These are phyloP conservation scores for Amaranthus cruentus DNA, from an alignment of 148 eudicot species.

Conservation along the genomic window DNA sequence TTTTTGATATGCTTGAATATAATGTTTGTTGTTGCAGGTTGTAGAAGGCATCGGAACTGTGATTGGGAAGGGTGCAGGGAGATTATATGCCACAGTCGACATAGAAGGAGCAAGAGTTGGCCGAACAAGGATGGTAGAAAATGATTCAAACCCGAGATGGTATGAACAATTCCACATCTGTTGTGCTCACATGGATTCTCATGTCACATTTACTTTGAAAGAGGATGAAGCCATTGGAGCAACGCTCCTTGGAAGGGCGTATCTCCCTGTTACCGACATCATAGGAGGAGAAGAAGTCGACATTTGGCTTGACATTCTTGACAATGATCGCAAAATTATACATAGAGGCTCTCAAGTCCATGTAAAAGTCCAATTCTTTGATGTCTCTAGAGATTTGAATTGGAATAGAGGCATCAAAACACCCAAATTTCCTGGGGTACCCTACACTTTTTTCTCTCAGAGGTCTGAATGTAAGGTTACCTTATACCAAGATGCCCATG, in stretches of 20 bases:
- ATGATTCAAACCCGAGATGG: slow-evolving; percentile 44
- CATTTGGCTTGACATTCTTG: slow-evolving; percentile 38
- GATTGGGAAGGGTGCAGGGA: slow-evolving; percentile 27
- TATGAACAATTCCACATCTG: slow-evolving; percentile 50
- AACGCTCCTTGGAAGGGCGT: slow-evolving; percentile 39
- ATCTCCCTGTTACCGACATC: slow-evolving; percentile 40
- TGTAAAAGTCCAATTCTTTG: slow-evolving; percentile 39
- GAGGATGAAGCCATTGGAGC: slow-evolving; percentile 43
- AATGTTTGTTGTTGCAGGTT: slow-evolving; percentile 18
- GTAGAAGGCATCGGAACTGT: slow-evolving; percentile 21
- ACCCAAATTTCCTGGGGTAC: slow-evolving; percentile 44
- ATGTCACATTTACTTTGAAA: slow-evolving; percentile 43
- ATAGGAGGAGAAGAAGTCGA: slow-evolving; percentile 34
- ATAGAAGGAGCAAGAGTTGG: slow-evolving; percentile 45
- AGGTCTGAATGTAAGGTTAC: slow-evolving; percentile 42
- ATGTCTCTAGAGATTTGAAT: slow-evolving; percentile 32
- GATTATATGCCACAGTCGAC: slow-evolving; percentile 43
- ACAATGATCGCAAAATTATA: slow-evolving; percentile 30
- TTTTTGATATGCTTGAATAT: background rate
- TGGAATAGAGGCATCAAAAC: slow-evolving; percentile 46
- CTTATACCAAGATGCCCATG: slow-evolving; percentile 46
- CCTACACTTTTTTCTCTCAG: slow-evolving; percentile 44
- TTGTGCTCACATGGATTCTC: slow-evolving; percentile 44
- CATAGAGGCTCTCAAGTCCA: slow-evolving; percentile 36
- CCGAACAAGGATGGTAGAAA: slow-evolving; percentile 39